Base-by-base conservation (phyloP, 2,329 filamentous ascomycete species). In the Aspergillus nomiae region DNA sequence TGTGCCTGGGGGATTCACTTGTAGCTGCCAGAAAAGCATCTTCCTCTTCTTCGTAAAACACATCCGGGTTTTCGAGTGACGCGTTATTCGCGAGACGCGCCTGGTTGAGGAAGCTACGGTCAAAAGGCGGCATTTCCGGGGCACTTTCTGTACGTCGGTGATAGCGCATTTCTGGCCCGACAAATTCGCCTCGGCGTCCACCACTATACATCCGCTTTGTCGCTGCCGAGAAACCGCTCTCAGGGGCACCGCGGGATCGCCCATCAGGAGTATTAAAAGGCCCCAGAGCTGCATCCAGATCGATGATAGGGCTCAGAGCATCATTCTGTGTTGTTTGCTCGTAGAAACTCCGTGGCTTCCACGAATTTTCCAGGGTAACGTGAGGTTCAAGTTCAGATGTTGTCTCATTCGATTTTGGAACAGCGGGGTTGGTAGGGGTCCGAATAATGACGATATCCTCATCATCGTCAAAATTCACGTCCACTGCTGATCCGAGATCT, bases 261-360 rank as follows among this genome's bases (percentile, higher is more conserved):
- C 78, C 78, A 58, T 80, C 79, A 9, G 81, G 79, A 0, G 93
- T 96, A 71, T 96, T 95, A 77, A 97, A 96, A 0, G 94, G 93
- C 1, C 93, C 94, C 1, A 98, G 84, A 30, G 94, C 95, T 21
- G 94, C 94, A 79, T 99, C 95, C 48, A 99, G 82, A 76, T 99
- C 95, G 66, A 99, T 96, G 76, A 97, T 90, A 9, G 91, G 89
- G 72, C 89, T 92, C 58, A 89, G 85, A 3, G 86, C 76, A 63
- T 96, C 92, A 54, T 89, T 87, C 10, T 87, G 83, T 2, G 72
- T 65, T 45, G 58, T 73, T 63, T 81, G 78, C 53, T 81, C 78
- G 54, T 81, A 81, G 59, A 81, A 81, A 58, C 78, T 80, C 58
- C 74, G 73, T 26, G 78, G 78, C 65, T 80, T 81, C 78, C 78